Evolutionary conservation across 2,329 filamentous ascomycete genomes (phyloP).

Genomic region (Escovopsis weberi): DNA sequence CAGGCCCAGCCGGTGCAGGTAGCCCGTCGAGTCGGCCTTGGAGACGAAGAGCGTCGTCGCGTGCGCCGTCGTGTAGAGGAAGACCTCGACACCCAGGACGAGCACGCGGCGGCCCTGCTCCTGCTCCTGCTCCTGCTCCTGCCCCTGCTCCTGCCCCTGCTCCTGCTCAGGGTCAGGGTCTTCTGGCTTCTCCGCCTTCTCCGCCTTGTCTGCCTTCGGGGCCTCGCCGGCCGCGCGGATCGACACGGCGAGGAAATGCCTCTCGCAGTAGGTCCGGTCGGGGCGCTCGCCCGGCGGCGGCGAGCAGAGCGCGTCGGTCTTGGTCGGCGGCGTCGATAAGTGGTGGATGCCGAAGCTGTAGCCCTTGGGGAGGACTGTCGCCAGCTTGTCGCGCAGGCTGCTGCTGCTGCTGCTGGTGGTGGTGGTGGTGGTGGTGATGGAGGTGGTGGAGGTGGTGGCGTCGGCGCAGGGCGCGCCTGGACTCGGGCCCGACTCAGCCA

Average conservation of each 20-base stretch:
- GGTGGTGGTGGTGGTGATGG: too few species aligned
- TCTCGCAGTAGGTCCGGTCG: conserved; percentile 74
- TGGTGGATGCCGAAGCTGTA: conserved; percentile 61
- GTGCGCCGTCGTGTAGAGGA: conserved; percentile 69
- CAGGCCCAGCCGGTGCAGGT: conserved; percentile 52
- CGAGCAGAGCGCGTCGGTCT: conserved; percentile 62
- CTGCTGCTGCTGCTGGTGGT: neutral
- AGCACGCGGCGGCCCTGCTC: conserved; percentile 32
- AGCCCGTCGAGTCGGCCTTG: conserved; percentile 94
- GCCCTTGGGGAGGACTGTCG: conserved; percentile 37
- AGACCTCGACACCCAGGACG: conserved; percentile 71
- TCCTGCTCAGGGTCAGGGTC: conserved; percentile 3
- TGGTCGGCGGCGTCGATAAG: conserved; percentile 69
- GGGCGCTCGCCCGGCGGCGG: conserved; percentile 56
- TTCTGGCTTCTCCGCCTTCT: too few species aligned
- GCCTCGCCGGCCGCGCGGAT: conserved; percentile 18
- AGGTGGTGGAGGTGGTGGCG: too few species aligned
- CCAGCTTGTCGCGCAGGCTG: conserved; percentile 18
- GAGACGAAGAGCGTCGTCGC: conserved; percentile 86
- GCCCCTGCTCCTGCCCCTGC: conserved; percentile 5
- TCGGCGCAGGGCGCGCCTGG: too few species aligned
- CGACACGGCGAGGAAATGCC: conserved; percentile 53
- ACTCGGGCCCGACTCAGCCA: too few species aligned
- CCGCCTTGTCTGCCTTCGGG: too few species aligned
- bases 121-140: conserved; percentile 3